Evolutionary conservation across 2,329 filamentous ascomycete genomes (phyloP).

Genomic region (Epichloe aotearoae): DNA sequence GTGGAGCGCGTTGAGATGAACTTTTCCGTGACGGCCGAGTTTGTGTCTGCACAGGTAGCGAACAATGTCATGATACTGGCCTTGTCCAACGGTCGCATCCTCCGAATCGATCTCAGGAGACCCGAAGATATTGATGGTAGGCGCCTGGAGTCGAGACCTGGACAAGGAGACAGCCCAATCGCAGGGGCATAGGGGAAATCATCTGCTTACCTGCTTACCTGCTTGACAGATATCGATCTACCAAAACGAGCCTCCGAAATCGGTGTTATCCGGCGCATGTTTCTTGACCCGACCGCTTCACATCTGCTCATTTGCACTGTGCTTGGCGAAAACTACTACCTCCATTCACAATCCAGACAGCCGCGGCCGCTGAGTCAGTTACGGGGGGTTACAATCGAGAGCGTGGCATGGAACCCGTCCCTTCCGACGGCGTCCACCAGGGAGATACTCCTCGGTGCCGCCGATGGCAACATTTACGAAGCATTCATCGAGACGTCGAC

Average conservation of each 20-base stretch:
- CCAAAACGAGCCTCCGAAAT: slow-evolving; percentile 86
- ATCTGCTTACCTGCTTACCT: not conserved
- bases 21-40: slow-evolving; percentile 89
- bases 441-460: slow-evolving; percentile 81
- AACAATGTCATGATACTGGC: slow-evolving; percentile 94
- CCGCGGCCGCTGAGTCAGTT: slow-evolving; percentile 70
- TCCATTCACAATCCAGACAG: slow-evolving; percentile 86
- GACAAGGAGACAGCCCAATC: not conserved
- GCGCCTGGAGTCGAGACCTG: slow-evolving; percentile 5
- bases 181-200: not conserved
- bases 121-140: slow-evolving; percentile 88
- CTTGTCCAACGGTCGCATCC: slow-evolving; percentile 78
- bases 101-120: slow-evolving; percentile 87
- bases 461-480: slow-evolving; percentile 94
- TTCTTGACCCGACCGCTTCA: slow-evolving; percentile 91
- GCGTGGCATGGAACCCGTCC: slow-evolving; percentile 88
- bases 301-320: slow-evolving; percentile 87
- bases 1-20: slow-evolving; percentile 85
- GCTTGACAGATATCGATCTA: slow-evolving; percentile 71
- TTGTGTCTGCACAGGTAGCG: slow-evolving; percentile 90
- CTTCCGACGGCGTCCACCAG: slow-evolving; percentile 85
- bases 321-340: slow-evolving; percentile 91
- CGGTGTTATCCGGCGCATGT: slow-evolving; percentile 88
- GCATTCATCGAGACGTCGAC: slow-evolving; percentile 86
- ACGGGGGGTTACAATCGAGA: slow-evolving; percentile 77